phyloP scores from a whole-genome alignment of 139 green algal species.

The Auxenochlorella pyrenoidosa region DNA sequence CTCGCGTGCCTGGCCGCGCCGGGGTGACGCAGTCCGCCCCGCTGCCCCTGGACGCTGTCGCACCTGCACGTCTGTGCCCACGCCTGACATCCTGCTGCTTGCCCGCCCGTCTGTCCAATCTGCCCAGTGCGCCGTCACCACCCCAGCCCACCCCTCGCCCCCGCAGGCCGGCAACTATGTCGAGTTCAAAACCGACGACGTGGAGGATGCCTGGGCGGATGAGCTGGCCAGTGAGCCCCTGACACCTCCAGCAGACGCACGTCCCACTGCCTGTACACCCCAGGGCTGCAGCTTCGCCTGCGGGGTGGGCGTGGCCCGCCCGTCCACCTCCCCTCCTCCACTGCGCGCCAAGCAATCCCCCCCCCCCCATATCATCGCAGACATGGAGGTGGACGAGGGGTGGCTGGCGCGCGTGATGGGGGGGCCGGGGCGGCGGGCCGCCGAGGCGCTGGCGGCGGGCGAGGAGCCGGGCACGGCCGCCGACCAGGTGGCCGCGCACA shows the following conservation, averaged over 20 bases:
- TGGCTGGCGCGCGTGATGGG: constrained; percentile 28
- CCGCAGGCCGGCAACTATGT: constrained; percentile 76
- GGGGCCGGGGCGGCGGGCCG: background rate
- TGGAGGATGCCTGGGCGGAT: constrained; percentile 76
- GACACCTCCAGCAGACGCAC: background rate
- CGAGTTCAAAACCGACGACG: constrained; percentile 63
- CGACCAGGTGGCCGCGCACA: constrained; percentile 41
- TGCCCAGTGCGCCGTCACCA: no score
- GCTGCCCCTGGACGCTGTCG: no score
- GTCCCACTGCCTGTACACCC: no score
- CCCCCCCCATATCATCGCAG: background rate
- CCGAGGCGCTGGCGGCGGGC: constrained; percentile 21
- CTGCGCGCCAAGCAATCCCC: background rate
- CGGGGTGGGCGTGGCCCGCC: no score
- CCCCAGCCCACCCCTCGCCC: background rate
- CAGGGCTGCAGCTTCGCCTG: no score
- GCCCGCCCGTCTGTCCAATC: no score
- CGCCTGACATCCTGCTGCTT: background rate
- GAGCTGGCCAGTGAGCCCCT: constrained; percentile 43
- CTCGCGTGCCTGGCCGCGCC: no score
- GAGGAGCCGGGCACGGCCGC: constrained; percentile 39
- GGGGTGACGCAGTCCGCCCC: no score
- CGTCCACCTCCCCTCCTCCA: background rate
- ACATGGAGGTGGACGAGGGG: constrained; percentile 49
- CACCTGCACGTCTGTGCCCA: background rate